These are phyloP conservation scores for Decorospora gaudefroyi DNA, from an alignment of 2,329 filamentous ascomycete genomes.

Conservation along the genomic window DNA sequence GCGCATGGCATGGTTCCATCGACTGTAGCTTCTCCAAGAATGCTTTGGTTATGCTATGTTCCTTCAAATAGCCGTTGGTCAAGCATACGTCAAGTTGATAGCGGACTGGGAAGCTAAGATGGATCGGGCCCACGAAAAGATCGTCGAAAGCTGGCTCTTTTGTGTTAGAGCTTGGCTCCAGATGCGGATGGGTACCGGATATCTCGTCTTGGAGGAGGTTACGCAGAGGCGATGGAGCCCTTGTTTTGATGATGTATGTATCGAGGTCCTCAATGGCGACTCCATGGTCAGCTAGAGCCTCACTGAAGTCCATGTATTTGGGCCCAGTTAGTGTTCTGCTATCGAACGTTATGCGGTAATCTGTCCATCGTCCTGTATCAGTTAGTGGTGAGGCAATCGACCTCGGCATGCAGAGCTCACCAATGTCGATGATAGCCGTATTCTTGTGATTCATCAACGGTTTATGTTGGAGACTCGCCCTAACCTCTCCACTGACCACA, in stretches of 20 bases:
- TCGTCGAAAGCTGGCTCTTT: slow-evolving; percentile 29
- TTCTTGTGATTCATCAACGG: slow-evolving; percentile 49
- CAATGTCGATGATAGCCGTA: slow-evolving; percentile 63
- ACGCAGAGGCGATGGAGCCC: slow-evolving; percentile 24
- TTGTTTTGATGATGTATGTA: slow-evolving; percentile 50
- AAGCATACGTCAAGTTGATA: slow-evolving; percentile 95
- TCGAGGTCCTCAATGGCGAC: slow-evolving; percentile 57
- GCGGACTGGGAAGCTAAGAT: slow-evolving; percentile 66
- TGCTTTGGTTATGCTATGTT: slow-evolving; percentile 68
- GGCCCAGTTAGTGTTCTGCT: slow-evolving; percentile 33
- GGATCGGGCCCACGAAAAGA: slow-evolving; percentile 37
- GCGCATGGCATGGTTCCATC: slow-evolving; percentile 60
- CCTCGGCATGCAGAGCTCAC: slow-evolving; percentile 37
- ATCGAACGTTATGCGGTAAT: slow-evolving; percentile 59
- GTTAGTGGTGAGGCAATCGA: background rate
- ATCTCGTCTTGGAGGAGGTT: slow-evolving; percentile 39
- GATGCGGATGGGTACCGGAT: slow-evolving; percentile 29
- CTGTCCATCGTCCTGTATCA: slow-evolving; percentile 63
- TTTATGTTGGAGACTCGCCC: slow-evolving; percentile 19
- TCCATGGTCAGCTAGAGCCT: slow-evolving; percentile 73
- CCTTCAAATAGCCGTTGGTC: slow-evolving; percentile 76
- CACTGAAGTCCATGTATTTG: slow-evolving; percentile 53
- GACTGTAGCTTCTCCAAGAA: slow-evolving; percentile 68
- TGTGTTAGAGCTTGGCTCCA: slow-evolving; percentile 6
- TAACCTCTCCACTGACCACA: slow-evolving; percentile 54